Evolutionary conservation across 225 moss, liverwort and hornwort species (phyloP), one percentile per base, ranked within the genome.

Genomic region (Neckera pumila): DNA sequence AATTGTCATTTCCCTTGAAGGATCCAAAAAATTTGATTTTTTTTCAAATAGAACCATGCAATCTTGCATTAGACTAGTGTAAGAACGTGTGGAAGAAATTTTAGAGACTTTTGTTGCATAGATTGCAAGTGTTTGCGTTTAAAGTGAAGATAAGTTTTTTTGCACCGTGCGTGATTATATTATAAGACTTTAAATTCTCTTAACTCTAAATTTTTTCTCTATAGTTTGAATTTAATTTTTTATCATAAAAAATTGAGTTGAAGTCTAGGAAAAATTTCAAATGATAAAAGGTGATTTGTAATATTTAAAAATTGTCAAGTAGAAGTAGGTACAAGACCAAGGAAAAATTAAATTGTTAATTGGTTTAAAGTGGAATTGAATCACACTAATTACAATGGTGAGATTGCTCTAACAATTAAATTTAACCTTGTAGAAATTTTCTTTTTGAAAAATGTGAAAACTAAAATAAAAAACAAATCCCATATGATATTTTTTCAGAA

Each of bases 11-110:
- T 43, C 28, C 26, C n/a, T 22, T n/a, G 12, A 28, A 72, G 43
- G 16, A 27, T 0, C 2, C 27, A 72, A 26, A 16, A 3, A 6
- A 1, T 15, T 43, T 43, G 15, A 5, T 14, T 17, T 28, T 22
- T 28, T 28, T 42, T 1, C 47, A 17, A 6, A 26, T 16, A 2
- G 2, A 12, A 17, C 3, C 0, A 2, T 5, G 10, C 11, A 47
- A 47, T 47, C 47, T 47, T 47, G 11, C 47, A 47, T 12, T 16
- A 43, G 5, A 43, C 10, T 28, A 72, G 2, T 43, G 3, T 28
- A 12, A 43, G 0, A 43, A 10, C 17, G 27, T 43, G 0, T 16
- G 9, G 4, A 72, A 43, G 43, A 43, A 72, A 43, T 43, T 72
- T 43, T 0, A 47, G 11, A 72, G 5, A 15, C 9, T 16, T 72